Percentiles rank a stretch among this genome's conserved stretches.
Evolutionary conservation across 768 basidiomycete genomes (phyloP).

Genomic region (Trametes sanguinea): DNA sequence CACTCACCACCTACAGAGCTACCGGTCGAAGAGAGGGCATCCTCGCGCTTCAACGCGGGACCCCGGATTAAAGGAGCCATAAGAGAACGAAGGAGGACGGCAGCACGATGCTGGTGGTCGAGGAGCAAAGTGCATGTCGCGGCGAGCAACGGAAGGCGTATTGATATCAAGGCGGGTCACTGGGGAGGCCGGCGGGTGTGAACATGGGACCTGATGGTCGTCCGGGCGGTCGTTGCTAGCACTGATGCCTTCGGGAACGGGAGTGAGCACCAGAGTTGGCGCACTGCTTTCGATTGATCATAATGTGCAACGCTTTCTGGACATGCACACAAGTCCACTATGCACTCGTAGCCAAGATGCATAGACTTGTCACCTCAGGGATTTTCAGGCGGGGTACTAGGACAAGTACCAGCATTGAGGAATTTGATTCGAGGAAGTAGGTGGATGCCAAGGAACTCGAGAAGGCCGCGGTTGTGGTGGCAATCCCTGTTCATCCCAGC

Average conservation of each 20-base stretch:
- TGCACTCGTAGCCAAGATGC: no score
- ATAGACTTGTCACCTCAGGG: no score
- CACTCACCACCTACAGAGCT: slow-evolving; percentile 18
- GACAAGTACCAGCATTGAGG: no score
- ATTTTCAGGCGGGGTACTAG: no score
- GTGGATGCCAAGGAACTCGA: background rate
- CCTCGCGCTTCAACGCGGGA: slow-evolving; percentile 22
- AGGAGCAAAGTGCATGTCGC: slow-evolving; percentile 17
- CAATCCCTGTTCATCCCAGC: no score
- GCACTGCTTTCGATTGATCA: slow-evolving; percentile 2
- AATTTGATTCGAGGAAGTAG: no score
- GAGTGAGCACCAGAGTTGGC: slow-evolving; percentile 9
- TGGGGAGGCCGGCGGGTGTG: background rate
- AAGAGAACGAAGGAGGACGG: slow-evolving; percentile 2
- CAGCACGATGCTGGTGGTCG: slow-evolving; percentile 17
- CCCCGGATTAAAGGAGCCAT: slow-evolving; percentile 20
- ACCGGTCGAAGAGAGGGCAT: slow-evolving; percentile 17
- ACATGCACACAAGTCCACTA: no score
- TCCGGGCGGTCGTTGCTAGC: slow-evolving; percentile 18
- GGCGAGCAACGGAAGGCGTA: background rate
- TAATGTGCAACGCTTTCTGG: background rate
- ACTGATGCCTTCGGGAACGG: slow-evolving; percentile 8
- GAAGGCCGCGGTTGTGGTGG: no score
- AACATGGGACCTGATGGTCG: slow-evolving; percentile 18
- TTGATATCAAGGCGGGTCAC: slow-evolving; percentile 8